Conservation (phyloP, 805 yeast species). For the Candida cerambycidarum region DNA sequence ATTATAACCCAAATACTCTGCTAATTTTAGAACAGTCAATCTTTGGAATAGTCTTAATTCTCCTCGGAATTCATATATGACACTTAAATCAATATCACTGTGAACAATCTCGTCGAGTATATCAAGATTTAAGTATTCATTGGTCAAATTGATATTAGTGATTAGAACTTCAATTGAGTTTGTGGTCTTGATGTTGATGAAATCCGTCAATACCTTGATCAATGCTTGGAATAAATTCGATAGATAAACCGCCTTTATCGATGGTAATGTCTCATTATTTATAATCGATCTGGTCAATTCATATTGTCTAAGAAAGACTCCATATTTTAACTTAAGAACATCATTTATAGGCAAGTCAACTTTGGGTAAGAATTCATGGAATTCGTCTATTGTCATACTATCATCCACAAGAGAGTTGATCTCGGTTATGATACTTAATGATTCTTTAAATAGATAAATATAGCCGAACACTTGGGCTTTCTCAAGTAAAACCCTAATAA, state of each 20-base stretch:
- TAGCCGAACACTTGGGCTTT: conserved; percentile 5
- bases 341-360: conserved; percentile 1
- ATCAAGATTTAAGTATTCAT: conserved; percentile 7
- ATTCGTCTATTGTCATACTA: not conserved
- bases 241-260: conserved; percentile 42
- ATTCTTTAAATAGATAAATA: conserved; percentile 13
- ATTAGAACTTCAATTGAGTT: conserved; percentile 3
- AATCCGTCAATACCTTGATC: conserved; percentile 41
- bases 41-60: conserved; percentile 51
- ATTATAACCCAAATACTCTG: conserved; percentile 18
- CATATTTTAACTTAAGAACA: conserved; percentile 2
- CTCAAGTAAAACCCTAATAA: conserved; percentile 6
- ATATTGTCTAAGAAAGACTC: conserved; percentile 3
- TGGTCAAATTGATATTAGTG: not conserved
- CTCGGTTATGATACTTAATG: conserved; percentile 7
- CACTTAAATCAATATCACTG: conserved; percentile 11
- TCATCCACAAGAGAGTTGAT: conserved; percentile 2
- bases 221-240: conserved; percentile 39
- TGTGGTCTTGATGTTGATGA: conserved; percentile 15
- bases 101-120: conserved; percentile 3
- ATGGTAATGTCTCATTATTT: conserved; percentile 33
- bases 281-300: not conserved
- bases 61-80: conserved; percentile 43
- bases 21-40: conserved; percentile 35
- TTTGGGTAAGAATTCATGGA: conserved; percentile 9